phyloP scores from a whole-genome alignment of 2,329 filamentous ascomycete species.

The Claviceps pusilla region DNA sequence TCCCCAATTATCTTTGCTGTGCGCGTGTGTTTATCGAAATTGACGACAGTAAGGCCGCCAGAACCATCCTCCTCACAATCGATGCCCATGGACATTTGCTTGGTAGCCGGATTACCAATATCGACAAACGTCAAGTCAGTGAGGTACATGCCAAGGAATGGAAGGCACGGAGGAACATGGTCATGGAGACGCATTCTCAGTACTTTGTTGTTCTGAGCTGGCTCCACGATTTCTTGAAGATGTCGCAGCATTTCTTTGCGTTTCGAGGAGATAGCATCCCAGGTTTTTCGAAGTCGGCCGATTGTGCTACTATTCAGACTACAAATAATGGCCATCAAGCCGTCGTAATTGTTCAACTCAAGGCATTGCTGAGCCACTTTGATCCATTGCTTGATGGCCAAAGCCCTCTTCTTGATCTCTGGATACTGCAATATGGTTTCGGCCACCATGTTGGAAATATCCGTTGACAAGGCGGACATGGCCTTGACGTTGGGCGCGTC shows the following conservation, averaged over 20 bases:
- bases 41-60: constrained; percentile 65
- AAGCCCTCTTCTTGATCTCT: constrained; percentile 85
- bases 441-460: constrained; percentile 80
- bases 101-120: constrained; percentile 77
- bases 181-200: constrained; percentile 71
- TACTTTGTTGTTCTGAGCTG: constrained; percentile 78
- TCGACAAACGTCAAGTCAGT: constrained; percentile 95
- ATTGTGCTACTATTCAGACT: constrained; percentile 87
- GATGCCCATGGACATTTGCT: constrained; percentile 43
- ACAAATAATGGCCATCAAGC: constrained; percentile 92
- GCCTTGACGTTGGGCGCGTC: constrained; percentile 80
- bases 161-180: constrained; percentile 80
- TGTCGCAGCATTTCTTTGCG: constrained; percentile 65
- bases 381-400: constrained; percentile 93
- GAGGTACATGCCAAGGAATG: constrained; percentile 90
- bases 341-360: constrained; percentile 89
- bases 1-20: constrained; percentile 94
- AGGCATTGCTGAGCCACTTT: constrained; percentile 80
- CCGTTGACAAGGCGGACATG: constrained; percentile 85
- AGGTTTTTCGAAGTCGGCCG: constrained; percentile 72
- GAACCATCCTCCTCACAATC: constrained; percentile 46
- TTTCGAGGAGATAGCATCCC: constrained; percentile 75
- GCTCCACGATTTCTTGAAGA: constrained; percentile 73
- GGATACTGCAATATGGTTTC: constrained; percentile 78
- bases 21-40: constrained; percentile 92